These are phyloP conservation scores for Fusarium staphyleae DNA, from an alignment of 2,329 filamentous ascomycete genomes.

Conservation along the genomic window DNA sequence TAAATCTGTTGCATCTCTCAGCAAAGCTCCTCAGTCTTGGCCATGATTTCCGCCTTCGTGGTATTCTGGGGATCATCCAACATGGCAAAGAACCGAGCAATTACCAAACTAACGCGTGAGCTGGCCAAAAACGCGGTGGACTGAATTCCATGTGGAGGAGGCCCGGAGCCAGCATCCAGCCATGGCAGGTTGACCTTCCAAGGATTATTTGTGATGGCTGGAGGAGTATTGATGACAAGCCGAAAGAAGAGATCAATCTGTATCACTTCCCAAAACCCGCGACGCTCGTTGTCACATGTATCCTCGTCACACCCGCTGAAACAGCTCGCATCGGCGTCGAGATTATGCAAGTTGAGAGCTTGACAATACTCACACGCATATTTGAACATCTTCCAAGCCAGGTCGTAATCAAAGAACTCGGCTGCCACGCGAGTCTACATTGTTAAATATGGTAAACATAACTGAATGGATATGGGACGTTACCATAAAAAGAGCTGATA, in stretches of 20 bases:
- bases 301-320: slow-evolving; percentile 6
- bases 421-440: slow-evolving; percentile 40
- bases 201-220: slow-evolving; percentile 36
- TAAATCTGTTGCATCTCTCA: slow-evolving; percentile 40
- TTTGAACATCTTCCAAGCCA: slow-evolving; percentile 44
- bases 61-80: slow-evolving; percentile 35
- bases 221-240: slow-evolving; percentile 43
- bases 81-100: slow-evolving; percentile 43
- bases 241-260: slow-evolving; percentile 45
- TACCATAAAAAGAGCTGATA: slow-evolving; percentile 43
- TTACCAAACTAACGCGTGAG: slow-evolving; percentile 41
- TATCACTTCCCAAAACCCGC: slow-evolving; percentile 45
- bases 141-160: slow-evolving; percentile 33
- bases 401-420: slow-evolving; percentile 45
- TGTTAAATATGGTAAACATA: background rate
- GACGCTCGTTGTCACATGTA: slow-evolving; percentile 37
- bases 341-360: slow-evolving; percentile 42
- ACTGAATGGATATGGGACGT: background rate
- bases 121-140: slow-evolving; percentile 40
- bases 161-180: slow-evolving; percentile 36
- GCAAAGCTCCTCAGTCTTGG: slow-evolving; percentile 41
- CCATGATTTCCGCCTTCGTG: slow-evolving; percentile 33
- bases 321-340: slow-evolving; percentile 37
- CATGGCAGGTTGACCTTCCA: slow-evolving; percentile 47
- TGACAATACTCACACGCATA: slow-evolving; percentile 43